A percentile compares a stretch with the other conserved stretches of the same genome.
These are phyloP conservation scores for Yamadazyma atmosphaerica DNA, from an alignment of 1,139 yeast species.

Conservation along the genomic window DNA sequence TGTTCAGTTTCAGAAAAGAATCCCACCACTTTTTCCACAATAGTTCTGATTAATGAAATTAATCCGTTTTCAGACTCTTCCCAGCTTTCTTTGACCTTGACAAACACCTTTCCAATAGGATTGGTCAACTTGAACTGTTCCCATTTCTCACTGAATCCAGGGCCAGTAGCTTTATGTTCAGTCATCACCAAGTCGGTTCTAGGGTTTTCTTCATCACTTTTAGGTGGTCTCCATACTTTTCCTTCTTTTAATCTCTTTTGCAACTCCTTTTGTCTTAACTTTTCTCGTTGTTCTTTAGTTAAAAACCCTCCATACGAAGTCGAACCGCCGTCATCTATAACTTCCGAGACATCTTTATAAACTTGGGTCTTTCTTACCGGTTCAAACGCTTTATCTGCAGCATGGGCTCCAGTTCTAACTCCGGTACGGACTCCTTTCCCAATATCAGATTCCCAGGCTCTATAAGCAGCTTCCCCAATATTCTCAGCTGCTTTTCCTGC, in stretches of 20 bases:
- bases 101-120: conserved; percentile 65
- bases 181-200: conserved; percentile 63
- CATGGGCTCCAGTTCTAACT: conserved; percentile 77
- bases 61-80: conserved; percentile 96
- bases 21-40: conserved; percentile 79
- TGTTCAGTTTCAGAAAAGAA: conserved; percentile 95
- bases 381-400: conserved; percentile 82
- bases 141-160: conserved; percentile 69
- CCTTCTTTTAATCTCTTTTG: conserved; percentile 50
- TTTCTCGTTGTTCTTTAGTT: conserved; percentile 77
- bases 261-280: conserved; percentile 70
- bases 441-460: conserved; percentile 96
- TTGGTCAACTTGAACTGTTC: conserved; percentile 68
- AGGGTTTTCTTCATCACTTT: conserved; percentile 83
- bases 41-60: conserved; percentile 75
- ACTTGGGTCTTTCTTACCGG: conserved; percentile 92
- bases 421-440: conserved; percentile 85
- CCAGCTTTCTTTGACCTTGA: conserved; percentile 70
- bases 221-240: conserved; percentile 60
- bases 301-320: conserved; percentile 93
- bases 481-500: conserved; percentile 91
- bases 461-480: conserved; percentile 84
- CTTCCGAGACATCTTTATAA: conserved; percentile 85
- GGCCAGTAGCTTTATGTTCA: conserved; percentile 71
- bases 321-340: conserved; percentile 87